These are phyloP conservation scores for Haberlea rhodopensis DNA, from an alignment of 257 asterid genomes.

Conservation along the genomic window DNA sequence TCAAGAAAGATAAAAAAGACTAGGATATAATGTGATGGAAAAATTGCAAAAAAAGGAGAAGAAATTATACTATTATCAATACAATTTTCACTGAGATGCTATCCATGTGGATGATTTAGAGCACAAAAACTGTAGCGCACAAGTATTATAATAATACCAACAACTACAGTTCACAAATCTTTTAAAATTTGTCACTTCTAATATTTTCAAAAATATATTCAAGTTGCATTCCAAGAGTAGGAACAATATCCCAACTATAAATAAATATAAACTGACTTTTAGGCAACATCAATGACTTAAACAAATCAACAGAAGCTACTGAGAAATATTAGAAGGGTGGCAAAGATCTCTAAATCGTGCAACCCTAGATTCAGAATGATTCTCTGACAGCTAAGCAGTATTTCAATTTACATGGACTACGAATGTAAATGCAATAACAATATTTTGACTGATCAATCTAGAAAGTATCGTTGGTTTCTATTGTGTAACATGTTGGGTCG, in stretches of 20 bases:
- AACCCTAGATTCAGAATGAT: no score
- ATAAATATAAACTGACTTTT: no score
- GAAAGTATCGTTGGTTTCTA: background rate
- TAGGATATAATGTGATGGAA: slow-evolving; percentile 6
- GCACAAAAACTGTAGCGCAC: background rate
- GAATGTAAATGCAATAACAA: background rate
- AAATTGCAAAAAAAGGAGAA: no score
- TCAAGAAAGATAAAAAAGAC: slow-evolving; percentile 3
- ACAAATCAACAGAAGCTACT: no score
- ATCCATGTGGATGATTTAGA: background rate
- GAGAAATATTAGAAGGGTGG: no score
- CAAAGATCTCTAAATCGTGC: no score
- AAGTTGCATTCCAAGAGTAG: background rate
- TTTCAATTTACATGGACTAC: no score
- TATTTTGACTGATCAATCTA: background rate
- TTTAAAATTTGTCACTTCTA: background rate
- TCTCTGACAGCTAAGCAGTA: no score
- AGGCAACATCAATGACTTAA: no score
- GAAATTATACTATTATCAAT: background rate
- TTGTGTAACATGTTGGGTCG: no score
- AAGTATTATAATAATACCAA: background rate
- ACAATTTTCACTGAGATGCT: background rate
- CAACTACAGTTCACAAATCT: background rate
- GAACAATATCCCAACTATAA: no score
- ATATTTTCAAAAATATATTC: background rate